These are phyloP conservation scores for Marasmius oreades DNA, from an alignment of 1,284 basidiomycete species.

Conservation along the genomic window DNA sequence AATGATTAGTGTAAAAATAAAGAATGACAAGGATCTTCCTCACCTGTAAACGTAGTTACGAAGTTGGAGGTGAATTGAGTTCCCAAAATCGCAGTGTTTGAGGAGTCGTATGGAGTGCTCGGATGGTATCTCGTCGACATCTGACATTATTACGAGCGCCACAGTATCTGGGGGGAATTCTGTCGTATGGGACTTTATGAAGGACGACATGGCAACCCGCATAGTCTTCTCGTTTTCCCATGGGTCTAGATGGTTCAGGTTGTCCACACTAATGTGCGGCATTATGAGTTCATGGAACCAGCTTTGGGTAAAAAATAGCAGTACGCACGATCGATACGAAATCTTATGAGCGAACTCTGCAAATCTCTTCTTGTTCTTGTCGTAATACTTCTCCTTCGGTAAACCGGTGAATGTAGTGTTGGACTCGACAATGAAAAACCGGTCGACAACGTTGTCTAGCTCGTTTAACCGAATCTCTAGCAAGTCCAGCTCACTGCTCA, in stretches of 20 bases:
- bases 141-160: slow-evolving; percentile 59
- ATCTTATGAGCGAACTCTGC: slow-evolving; percentile 51
- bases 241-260: slow-evolving; percentile 32
- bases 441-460: slow-evolving; percentile 55
- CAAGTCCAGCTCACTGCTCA: slow-evolving; percentile 66
- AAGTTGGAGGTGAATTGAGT: slow-evolving; percentile 60
- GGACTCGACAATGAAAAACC: slow-evolving; percentile 66
- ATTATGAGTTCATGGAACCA: not conserved
- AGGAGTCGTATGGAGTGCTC: slow-evolving; percentile 54
- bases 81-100: slow-evolving; percentile 53
- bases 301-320: slow-evolving; percentile 6
- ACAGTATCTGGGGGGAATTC: slow-evolving; percentile 27
- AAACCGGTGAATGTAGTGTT: slow-evolving; percentile 61
- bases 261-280: slow-evolving; percentile 30
- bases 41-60: slow-evolving; percentile 63
- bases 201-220: slow-evolving; percentile 39
- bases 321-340: slow-evolving; percentile 43
- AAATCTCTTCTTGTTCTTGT: slow-evolving; percentile 45
- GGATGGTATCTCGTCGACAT: slow-evolving; percentile 69
- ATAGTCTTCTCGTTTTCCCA: slow-evolving; percentile 38
- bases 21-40: slow-evolving; percentile 1
- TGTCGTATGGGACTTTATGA: slow-evolving; percentile 36
- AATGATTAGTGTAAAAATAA: not conserved
- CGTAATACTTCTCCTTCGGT: slow-evolving; percentile 53
- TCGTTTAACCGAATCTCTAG: slow-evolving; percentile 69